A percentile compares a stretch with the other conserved stretches of the same genome.
Conservation (phyloP, 1,284 basidiomycete species). For the Quambalaria eucalypti region DNA sequence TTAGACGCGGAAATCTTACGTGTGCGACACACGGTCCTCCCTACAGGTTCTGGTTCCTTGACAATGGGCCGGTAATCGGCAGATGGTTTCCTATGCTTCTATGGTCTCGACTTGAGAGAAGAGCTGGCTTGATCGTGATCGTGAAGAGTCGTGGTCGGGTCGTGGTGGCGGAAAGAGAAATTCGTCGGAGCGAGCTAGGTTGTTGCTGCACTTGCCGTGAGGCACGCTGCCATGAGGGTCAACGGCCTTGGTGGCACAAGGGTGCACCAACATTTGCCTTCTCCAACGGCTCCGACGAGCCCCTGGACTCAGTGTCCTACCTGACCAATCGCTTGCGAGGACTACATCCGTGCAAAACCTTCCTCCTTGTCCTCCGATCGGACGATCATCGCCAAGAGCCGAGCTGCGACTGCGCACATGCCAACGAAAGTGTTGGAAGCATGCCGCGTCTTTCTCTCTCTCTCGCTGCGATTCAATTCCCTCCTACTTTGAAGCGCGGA, state of each 20-base stretch:
- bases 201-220: too few relatives aligned
- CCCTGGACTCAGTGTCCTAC: too few relatives aligned
- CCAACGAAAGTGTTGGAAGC: too few relatives aligned
- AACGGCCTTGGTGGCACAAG: too few relatives aligned
- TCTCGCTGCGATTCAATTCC: neutral
- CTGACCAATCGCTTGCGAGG: too few relatives aligned
- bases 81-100: neutral
- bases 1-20: conserved; percentile 11
- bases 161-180: neutral
- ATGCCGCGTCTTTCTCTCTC: neutral
- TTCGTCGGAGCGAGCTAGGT: neutral
- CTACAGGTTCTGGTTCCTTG: neutral
- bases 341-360: too few relatives aligned
- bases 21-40: neutral
- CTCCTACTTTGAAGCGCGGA: neutral
- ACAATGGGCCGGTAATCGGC: neutral
- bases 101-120: neutral
- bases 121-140: neutral
- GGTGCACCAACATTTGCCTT: too few relatives aligned
- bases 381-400: too few relatives aligned
- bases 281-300: too few relatives aligned
- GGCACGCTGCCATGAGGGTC: too few relatives aligned
- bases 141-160: neutral
- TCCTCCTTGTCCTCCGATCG: too few relatives aligned
- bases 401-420: too few relatives aligned